Conservation (phyloP, 768 basidiomycete genomes). For the Pleurotus salmoneostramineus region DNA sequence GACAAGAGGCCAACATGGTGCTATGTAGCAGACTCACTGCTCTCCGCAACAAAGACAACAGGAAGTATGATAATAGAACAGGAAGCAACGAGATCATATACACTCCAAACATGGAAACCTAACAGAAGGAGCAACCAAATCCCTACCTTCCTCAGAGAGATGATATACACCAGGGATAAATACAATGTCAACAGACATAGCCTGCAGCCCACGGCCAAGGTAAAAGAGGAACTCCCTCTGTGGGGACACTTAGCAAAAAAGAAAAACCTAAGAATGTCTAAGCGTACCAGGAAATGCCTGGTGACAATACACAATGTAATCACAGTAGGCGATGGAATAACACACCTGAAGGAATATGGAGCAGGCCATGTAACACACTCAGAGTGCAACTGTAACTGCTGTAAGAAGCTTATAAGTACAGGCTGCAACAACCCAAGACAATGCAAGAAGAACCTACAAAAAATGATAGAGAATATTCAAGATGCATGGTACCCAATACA, state of each 20-base stretch:
- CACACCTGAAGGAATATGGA: too few species aligned
- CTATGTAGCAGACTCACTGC: too few species aligned
- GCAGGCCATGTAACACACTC: too few species aligned
- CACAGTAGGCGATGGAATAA: too few species aligned
- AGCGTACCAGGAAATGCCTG: neutral
- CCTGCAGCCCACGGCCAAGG: neutral
- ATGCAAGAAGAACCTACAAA: neutral
- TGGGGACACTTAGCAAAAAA: neutral
- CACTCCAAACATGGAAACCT: too few species aligned
- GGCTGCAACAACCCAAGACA: neutral
- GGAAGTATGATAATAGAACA: constrained; percentile 17
- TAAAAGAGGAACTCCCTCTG: neutral
- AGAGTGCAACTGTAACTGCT: neutral
- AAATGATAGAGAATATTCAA: neutral
- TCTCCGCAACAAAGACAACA: too few species aligned
- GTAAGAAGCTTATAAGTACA: neutral
- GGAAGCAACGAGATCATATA: neutral
- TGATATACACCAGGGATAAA: too few species aligned
- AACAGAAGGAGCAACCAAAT: too few species aligned
- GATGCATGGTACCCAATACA: neutral
- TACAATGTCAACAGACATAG: too few species aligned
- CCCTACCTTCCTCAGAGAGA: too few species aligned
- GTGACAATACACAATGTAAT: neutral
- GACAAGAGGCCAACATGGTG: too few species aligned
- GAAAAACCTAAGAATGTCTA: neutral